Evolutionary conservation across 164 flowering plant species (phyloP).

Genomic region (Piper longum): DNA sequence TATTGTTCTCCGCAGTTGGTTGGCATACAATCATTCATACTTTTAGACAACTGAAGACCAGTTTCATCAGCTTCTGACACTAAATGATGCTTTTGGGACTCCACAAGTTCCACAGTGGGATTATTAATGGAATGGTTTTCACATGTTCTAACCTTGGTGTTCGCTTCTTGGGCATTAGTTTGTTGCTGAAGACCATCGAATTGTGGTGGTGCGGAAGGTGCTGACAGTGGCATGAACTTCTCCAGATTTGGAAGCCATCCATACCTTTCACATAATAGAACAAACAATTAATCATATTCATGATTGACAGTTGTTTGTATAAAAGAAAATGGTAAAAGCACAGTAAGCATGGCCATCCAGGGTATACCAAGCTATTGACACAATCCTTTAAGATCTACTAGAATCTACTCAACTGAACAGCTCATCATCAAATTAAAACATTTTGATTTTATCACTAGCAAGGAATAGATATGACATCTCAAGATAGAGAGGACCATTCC

Average conservation of each 20-base stretch:
- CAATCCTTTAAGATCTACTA: no score
- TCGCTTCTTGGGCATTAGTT: constrained; percentile 7
- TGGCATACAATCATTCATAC: constrained; percentile 2
- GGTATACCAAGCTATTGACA: no score
- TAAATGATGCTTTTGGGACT: constrained; percentile 10
- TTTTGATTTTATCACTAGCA: no score
- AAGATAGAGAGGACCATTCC: no score
- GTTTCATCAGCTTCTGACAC: constrained; percentile 10
- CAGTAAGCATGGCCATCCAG: constrained; percentile 3
- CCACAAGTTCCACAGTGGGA: constrained; percentile 12
- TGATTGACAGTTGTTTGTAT: background rate
- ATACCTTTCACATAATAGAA: constrained; percentile 36
- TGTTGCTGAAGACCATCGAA: constrained; percentile 2
- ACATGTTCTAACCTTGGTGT: constrained; percentile 6
- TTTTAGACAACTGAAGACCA: constrained; percentile 2
- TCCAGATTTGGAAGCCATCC: constrained; percentile 56
- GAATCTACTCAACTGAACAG: no score
- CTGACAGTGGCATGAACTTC: constrained; percentile 13
- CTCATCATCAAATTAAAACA: no score
- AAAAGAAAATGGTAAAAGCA: constrained; percentile 1
- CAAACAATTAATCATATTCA: background rate
- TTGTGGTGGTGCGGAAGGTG: constrained; percentile 10
- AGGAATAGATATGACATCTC: no score
- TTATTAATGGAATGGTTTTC: constrained; percentile 10
- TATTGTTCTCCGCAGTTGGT: constrained; percentile 2